A percentile compares a stretch with the other conserved stretches of the same genome.
Conservation (phyloP, 768 basidiomycete genomes). For the Boletus sp. region DNA sequence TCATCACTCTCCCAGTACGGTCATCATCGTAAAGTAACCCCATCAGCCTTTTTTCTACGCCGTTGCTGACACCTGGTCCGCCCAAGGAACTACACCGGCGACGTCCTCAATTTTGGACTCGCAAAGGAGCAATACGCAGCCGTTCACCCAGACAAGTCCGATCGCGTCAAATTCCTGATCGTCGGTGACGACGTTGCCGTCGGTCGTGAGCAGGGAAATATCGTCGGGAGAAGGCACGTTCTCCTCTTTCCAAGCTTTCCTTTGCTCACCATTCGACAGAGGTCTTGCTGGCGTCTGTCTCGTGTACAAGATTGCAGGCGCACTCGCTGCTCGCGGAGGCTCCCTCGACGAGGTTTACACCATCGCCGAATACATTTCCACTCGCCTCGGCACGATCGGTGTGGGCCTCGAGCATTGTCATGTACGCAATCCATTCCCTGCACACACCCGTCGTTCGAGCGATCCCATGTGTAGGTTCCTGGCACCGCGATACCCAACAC, state of each 20-base stretch:
- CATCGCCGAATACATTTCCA: conserved; percentile 62
- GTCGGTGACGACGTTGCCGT: conserved; percentile 93
- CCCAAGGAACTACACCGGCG: conserved; percentile 84
- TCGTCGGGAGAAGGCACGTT: conserved; percentile 72
- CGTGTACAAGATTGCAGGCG: conserved; percentile 91
- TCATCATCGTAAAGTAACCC: conserved; percentile 79
- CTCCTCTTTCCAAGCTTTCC: conserved; percentile 12
- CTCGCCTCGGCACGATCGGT: conserved; percentile 77
- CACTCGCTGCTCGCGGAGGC: conserved; percentile 67
- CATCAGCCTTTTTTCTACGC: not conserved
- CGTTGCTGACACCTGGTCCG: conserved; percentile 3
- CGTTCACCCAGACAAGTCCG: conserved; percentile 61
- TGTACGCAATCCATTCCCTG: conserved; percentile 37
- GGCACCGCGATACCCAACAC: conserved; percentile 63
- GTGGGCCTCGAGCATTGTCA: conserved; percentile 89
- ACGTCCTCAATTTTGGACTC: conserved; percentile 88
- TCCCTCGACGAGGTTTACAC: conserved; percentile 66
- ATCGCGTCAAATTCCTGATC: conserved; percentile 70
- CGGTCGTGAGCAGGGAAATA: conserved; percentile 72
- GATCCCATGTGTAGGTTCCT: conserved; percentile 54
- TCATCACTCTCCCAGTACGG: conserved; percentile 45
- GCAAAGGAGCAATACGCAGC: conserved; percentile 84
- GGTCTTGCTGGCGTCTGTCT: conserved; percentile 80
- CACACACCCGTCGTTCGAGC: not conserved
- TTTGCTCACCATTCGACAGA: conserved; percentile 36